Conservation (phyloP, 2,329 filamentous ascomycete species). For the Botrytis sinoallii region DNA sequence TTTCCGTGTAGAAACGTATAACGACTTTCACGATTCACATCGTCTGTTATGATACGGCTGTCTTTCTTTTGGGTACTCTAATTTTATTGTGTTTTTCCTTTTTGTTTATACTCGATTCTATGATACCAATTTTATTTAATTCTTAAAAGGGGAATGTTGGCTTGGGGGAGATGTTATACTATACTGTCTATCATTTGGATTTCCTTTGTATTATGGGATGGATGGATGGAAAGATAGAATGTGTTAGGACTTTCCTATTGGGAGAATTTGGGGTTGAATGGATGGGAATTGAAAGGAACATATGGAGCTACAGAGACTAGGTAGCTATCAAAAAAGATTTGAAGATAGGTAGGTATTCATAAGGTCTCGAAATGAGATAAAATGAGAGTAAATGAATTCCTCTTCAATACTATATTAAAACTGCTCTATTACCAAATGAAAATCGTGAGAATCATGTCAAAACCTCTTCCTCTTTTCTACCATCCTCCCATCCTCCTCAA, state of each 20-base stretch:
- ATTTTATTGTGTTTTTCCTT: not conserved
- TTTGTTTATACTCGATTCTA: constrained; percentile 1
- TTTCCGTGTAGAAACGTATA: not conserved
- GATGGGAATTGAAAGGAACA: not conserved
- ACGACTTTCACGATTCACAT: constrained; percentile 6
- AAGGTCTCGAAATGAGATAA: not conserved
- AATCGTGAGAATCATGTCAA: not conserved
- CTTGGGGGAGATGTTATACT: not conserved
- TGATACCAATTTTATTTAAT: constrained; percentile 13
- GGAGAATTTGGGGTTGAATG: too few relatives aligned
- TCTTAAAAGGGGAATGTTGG: not conserved
- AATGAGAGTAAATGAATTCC: not conserved
- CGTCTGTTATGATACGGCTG: not conserved
- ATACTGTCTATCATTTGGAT: not conserved
- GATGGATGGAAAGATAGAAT: not conserved
- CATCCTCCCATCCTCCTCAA: constrained; percentile 41
- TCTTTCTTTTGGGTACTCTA: not conserved
- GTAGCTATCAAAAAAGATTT: not conserved
- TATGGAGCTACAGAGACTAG: not conserved
- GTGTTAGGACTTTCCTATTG: not conserved
- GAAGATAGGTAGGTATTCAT: not conserved
- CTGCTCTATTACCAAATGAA: not conserved
- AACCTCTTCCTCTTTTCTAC: not conserved
- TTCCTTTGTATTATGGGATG: not conserved
- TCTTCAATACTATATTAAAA: not conserved